phyloP scores from a whole-genome alignment of 139 green algal species.

The Chlamydomonas sphaeroides region DNA sequence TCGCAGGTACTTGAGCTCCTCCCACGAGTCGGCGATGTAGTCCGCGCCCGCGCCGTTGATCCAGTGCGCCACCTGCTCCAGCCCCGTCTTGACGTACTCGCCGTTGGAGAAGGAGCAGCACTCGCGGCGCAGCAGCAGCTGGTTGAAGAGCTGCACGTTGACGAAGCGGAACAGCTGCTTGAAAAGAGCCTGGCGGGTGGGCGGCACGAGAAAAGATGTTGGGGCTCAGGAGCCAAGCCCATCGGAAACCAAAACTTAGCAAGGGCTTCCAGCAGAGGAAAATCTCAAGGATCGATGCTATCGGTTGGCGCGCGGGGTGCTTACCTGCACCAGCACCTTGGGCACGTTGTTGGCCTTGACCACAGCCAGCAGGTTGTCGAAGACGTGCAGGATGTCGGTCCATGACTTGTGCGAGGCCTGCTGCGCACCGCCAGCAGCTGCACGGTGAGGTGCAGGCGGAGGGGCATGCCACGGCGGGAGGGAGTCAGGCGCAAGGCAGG shows the following conservation, averaged over 20 bases:
- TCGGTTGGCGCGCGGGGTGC: background rate
- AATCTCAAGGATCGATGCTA: background rate
- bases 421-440: constrained; percentile 34
- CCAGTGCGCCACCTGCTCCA: constrained; percentile 96
- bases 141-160: constrained; percentile 99
- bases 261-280: no score
- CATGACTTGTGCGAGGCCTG: constrained; percentile 75
- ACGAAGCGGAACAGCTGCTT: constrained; percentile 86
- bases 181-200: constrained; percentile 67
- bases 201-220: background rate
- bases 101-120: constrained; percentile 99
- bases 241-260: no score
- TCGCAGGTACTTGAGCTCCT: constrained; percentile 94
- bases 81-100: constrained; percentile 98
- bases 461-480: no score
- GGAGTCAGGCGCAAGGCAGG: no score
- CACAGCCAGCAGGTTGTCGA: constrained; percentile 86
- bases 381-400: constrained; percentile 85
- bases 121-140: constrained; percentile 97
- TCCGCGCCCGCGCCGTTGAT: constrained; percentile 79
- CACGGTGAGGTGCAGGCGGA: background rate
- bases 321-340: constrained; percentile 85
- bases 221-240: no score
- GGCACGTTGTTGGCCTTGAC: constrained; percentile 90
- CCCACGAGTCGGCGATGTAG: constrained; percentile 88